phyloP scores from a whole-genome alignment of 164 flowering plant species.

The Akebia trifoliata region DNA sequence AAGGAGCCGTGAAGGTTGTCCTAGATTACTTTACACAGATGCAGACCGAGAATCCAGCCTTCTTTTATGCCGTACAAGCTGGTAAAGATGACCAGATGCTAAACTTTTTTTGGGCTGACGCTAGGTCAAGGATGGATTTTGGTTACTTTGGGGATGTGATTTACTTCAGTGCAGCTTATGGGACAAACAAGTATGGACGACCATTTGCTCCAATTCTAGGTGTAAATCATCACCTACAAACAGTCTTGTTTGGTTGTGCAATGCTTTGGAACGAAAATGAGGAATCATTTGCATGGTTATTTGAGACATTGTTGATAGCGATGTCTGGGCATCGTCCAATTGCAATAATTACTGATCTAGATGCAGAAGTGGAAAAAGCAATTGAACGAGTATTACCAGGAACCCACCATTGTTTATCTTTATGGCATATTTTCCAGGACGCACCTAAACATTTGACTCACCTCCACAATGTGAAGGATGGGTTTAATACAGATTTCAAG shows the following conservation, averaged over 20 bases:
- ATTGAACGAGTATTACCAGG: slow-evolving; percentile 17
- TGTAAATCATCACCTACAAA: slow-evolving; percentile 16
- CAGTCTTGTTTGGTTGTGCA: slow-evolving; percentile 18
- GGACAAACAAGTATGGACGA: slow-evolving; percentile 12
- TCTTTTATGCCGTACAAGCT: slow-evolving; percentile 14
- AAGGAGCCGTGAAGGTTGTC: slow-evolving; percentile 12
- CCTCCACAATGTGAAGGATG: slow-evolving; percentile 7
- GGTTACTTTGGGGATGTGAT: slow-evolving; percentile 19
- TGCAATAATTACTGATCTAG: slow-evolving; percentile 13
- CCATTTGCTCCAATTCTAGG: slow-evolving; percentile 17
- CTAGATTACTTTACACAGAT: slow-evolving; percentile 14
- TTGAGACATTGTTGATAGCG: slow-evolving; percentile 14
- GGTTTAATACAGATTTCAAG: slow-evolving; percentile 9
- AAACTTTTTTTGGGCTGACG: slow-evolving; percentile 19
- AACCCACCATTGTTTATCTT: slow-evolving; percentile 15
- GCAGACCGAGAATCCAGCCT: slow-evolving; percentile 14
- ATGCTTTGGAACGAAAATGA: slow-evolving; percentile 16
- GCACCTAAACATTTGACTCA: slow-evolving; percentile 12
- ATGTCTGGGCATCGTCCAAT: slow-evolving; percentile 12
- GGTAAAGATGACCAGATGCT: slow-evolving; percentile 16
- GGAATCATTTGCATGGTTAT: slow-evolving; percentile 15
- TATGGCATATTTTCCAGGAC: slow-evolving; percentile 14
- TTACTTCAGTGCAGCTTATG: slow-evolving; percentile 13
- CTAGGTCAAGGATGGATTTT: slow-evolving; percentile 19
- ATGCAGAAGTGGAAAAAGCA: slow-evolving; percentile 10